phyloP scores from a whole-genome alignment of 768 basidiomycete genomes.

The Coprinopsis cinerea region DNA sequence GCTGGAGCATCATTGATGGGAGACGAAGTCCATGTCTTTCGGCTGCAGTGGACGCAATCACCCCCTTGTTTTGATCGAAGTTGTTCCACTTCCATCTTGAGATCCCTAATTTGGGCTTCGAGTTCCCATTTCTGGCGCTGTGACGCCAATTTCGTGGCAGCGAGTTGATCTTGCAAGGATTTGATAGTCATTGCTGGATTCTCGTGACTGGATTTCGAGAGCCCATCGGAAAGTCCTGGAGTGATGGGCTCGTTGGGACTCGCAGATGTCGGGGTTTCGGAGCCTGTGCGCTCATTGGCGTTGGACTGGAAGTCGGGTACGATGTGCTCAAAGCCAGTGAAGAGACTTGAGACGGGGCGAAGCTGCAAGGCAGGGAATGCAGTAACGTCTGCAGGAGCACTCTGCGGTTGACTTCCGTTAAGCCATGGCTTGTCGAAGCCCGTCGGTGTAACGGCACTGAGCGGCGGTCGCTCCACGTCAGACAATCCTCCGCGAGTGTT shows the following conservation, averaged over 20 bases:
- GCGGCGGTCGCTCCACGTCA: conserved; percentile 18
- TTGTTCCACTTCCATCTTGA: conserved; percentile 63
- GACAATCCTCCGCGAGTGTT: conserved; percentile 26
- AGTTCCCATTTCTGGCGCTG: conserved; percentile 72
- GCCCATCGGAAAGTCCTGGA: conserved; percentile 13
- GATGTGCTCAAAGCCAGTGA: conserved; percentile 61
- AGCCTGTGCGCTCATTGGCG: conserved; percentile 24
- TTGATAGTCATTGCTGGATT: conserved; percentile 32
- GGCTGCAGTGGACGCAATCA: conserved; percentile 43
- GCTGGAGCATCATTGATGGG: conserved; percentile 1
- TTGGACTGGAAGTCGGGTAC: conserved; percentile 26
- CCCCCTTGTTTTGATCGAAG: conserved; percentile 28
- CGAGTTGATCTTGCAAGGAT: conserved; percentile 57
- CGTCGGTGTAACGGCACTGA: conserved; percentile 15
- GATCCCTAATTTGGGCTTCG: conserved; percentile 64
- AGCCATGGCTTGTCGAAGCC: conserved; percentile 21
- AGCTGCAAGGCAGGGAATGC: conserved; percentile 65
- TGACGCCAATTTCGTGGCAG: conserved; percentile 54
- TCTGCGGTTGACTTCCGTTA: conserved; percentile 35
- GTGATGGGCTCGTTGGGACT: conserved; percentile 18
- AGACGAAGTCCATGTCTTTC: conserved; percentile 44
- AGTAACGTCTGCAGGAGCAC: conserved; percentile 58
- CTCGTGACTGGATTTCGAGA: background rate
- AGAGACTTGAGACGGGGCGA: conserved; percentile 71
- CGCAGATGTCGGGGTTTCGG: conserved; percentile 40